These are phyloP conservation scores for Piromyces finnis DNA, from an alignment of 192 early-diverging fungal genomes.

Conservation along the genomic window DNA sequence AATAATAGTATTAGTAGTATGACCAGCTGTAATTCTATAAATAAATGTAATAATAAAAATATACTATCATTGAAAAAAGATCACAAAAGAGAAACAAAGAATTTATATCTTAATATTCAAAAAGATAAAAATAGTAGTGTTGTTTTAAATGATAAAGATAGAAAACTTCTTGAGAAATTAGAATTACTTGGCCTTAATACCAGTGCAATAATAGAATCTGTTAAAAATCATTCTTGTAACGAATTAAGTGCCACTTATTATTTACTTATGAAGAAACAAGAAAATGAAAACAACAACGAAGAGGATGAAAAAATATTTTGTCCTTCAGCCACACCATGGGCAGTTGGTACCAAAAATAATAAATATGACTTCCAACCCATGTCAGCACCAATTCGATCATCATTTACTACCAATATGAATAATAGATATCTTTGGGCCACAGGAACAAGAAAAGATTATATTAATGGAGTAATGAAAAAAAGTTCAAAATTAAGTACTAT, in stretches of 20 bases:
- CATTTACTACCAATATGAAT: background rate
- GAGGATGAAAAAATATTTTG: background rate
- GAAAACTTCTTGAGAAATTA: background rate
- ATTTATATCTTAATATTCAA: background rate
- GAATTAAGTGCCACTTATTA: background rate
- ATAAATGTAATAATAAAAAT: background rate
- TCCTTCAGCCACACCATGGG: background rate
- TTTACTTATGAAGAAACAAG: background rate
- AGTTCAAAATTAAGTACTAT: background rate
- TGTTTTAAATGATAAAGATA: background rate
- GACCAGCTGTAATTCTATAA: background rate
- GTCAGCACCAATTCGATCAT: background rate
- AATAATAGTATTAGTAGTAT: background rate
- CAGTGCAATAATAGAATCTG: background rate
- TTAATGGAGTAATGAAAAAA: background rate
- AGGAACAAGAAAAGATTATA: background rate
- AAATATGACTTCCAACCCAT: background rate
- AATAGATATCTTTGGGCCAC: background rate
- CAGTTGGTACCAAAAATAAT: background rate
- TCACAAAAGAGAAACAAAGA: background rate
- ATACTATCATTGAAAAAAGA: background rate
- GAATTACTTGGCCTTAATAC: background rate
- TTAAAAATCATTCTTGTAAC: background rate
- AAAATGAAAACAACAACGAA: background rate
- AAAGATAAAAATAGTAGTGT: background rate